These are phyloP conservation scores for Cercophora newfieldiana DNA, from an alignment of 495 filamentous ascomycete species.

Conservation along the genomic window DNA sequence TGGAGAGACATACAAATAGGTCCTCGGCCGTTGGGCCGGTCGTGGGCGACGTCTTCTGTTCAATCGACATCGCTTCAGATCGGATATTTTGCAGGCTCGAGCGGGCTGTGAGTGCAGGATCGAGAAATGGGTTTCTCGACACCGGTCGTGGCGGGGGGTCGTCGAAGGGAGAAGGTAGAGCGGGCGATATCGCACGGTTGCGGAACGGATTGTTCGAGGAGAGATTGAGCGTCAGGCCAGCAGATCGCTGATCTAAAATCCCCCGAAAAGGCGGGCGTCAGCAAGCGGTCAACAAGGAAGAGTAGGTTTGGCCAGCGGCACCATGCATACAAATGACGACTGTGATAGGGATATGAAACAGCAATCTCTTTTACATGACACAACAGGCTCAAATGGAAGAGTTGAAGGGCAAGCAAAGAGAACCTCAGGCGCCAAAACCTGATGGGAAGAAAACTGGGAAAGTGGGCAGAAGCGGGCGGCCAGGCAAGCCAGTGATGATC, in stretches of 20 bases:
- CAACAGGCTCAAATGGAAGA: constrained; percentile 40
- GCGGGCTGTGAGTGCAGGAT: constrained; percentile 59
- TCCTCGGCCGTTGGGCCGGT: constrained; percentile 62
- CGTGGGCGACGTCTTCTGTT: constrained; percentile 49
- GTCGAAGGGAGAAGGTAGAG: constrained; percentile 53
- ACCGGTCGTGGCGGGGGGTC: constrained; percentile 65
- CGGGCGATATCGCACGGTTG: constrained; percentile 78
- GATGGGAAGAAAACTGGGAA: constrained; percentile 34
- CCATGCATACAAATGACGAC: constrained; percentile 47
- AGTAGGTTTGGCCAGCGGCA: constrained; percentile 33
- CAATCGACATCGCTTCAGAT: constrained; percentile 57
- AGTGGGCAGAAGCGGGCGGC: constrained; percentile 26
- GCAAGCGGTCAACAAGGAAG: constrained; percentile 28
- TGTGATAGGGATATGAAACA: constrained; percentile 52
- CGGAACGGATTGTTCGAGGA: constrained; percentile 98
- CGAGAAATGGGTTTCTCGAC: constrained; percentile 91
- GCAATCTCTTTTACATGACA: constrained; percentile 53
- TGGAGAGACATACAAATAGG: constrained; percentile 75
- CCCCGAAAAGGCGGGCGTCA: constrained; percentile 36
- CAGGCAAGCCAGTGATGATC: constrained; percentile 26
- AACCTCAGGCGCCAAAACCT: constrained; percentile 21
- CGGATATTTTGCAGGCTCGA: constrained; percentile 44
- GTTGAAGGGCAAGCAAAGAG: constrained; percentile 23
- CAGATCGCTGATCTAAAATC: constrained; percentile 45
- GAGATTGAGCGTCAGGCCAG: constrained; percentile 62